Base-by-base conservation (phyloP, 345 rosid species). In the Carallia pectinifolia region DNA sequence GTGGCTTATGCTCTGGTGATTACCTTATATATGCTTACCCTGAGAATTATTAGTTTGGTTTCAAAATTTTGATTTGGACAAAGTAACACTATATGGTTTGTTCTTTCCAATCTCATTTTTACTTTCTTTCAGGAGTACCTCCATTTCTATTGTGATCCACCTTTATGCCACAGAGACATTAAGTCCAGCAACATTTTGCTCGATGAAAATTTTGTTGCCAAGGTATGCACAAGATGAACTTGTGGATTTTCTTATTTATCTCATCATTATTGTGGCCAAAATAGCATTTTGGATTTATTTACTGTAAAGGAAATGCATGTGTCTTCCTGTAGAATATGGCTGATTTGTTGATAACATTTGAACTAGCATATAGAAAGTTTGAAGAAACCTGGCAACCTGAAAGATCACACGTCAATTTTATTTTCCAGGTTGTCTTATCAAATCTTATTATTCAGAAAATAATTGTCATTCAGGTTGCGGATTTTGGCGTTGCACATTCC, bases 1-100 rank as follows among this genome's bases (percentile, higher is more conserved):
- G 93, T 95, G 74, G 99, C 97, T 61, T 87, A 95, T 79, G 99
- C 99, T 81, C 79, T 91, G 97, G 97, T 95, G 90, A 78, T 79
- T 72, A 68, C 65, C 53, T 66, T 10, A 13, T 10, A 44, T 10
- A 12, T 44, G 50, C 50, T 44, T 44, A 44, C 12, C 50, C 12
- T 44, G 50, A 12, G 50, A 44, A 12, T 44, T 44, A 12, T 44
- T 56, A 56, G 33, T 56, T 56, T 9, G 33, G 60, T 56, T 56
- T 19, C 38, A 7, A 19, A 30, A 47, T 50, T 7, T 65, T 72
- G 65, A 27, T 39, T 72, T 61, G 72, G 63, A 3, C 12, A 12
- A 44, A 44, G 16, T 44, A 3, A 27, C 55, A 60, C 63, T 34
- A 50, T 44, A 36, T 58, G 58, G 16, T 15, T 9, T 48, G 52